Evolutionary conservation across 2,329 filamentous ascomycete species (phyloP), one percentile per base, ranked within the genome.

Genomic region (Alternaria rosae): DNA sequence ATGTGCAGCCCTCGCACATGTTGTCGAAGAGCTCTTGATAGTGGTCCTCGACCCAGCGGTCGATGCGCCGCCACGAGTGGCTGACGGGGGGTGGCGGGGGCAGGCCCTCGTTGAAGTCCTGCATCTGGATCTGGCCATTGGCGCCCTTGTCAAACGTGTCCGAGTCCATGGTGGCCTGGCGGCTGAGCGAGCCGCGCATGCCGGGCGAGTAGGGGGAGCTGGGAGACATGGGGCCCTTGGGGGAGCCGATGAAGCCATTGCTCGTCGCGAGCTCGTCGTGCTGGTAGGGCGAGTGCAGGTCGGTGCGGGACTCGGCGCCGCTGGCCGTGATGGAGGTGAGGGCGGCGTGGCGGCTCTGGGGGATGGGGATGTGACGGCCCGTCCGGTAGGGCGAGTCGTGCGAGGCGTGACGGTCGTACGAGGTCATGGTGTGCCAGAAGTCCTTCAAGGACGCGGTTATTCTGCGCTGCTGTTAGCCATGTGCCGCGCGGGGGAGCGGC

Each of bases 11-110:
- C 79, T 97, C 94, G 78, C 94, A 92, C 32, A 99, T 84, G 79
- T 99, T 94, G 80, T 99, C 95, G 72, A 85, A 95, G 28, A 99
- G 87, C 81, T 99, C 95, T 62, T 92, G 91, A 79, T 97, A 99
- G 81, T 98, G 92, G 65, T 95, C 92, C 74, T 98, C 95, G 58
- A 92, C 87, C 95, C 95, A 99, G 42, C 87, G 85, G 78, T 98
- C 94, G 76, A 99, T 97, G 80, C 94, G 92, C 77, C 87, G 89
- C 95, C 95, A 99, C 13, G 94, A 97, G 82, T 97, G 94, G 51
- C 84, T 80, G 41, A 97, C 89, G 7, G 95, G 93, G 3, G 95
- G 95, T 8, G 95, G 89, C 3, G 95, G 95, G 3, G 95, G 94
- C 23, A 93, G 86, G 58, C 95, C 95, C 70, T 97, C 94, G 74